Base-by-base conservation (phyloP, 2,329 filamentous ascomycete species). In the Trichophyton schoenleinii region DNA sequence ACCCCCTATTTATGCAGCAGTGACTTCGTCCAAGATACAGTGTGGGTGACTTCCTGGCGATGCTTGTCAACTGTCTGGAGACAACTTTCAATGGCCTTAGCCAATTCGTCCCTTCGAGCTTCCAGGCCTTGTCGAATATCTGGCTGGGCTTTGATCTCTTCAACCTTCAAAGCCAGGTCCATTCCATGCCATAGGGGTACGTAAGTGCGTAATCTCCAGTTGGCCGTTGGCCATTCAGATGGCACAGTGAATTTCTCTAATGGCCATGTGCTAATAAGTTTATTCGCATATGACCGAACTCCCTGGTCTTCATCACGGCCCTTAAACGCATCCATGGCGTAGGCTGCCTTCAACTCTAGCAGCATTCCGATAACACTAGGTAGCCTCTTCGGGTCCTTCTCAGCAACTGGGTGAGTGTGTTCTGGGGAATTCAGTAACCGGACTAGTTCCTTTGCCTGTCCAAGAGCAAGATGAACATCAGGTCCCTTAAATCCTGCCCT, bases 21-120 rank as follows among this genome's bases (percentile, higher is more conserved):
- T 44, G 57, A 44, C 36, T 44, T 55, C 15, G 15, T 34, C 52
- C 52, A 55, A 7, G 13, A 13, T 18, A 55, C 52, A 28, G n/a
- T 57, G 25, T 36, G 28, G 4, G 60, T 60, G 5, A 42, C 20
- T 9, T n/a, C 49, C 2, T 46, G 31, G 25, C 60, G 41, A 13
- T 60, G 38, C 22, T 57, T 46, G 5, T 41, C 61, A 5, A 61
- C 64, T 11, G 59, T 48, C 18, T 64, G 59, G 11, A 62, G 59
- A 7, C 64, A 44, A 59, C 79, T 78, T 48, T 80, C 78, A 55
- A 85, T 77, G 52, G 83, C 79, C 68, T 77, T 79, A 41, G 78
- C 80, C 20, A 89, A 76, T 64, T 82, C 66, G 18, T 66, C 63
- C 34, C 70, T 62, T 5, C 67, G 64, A 6, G 61, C 62, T 62